Conservation (phyloP, 129 eudicot genomes). For the Sambucus nigra region DNA sequence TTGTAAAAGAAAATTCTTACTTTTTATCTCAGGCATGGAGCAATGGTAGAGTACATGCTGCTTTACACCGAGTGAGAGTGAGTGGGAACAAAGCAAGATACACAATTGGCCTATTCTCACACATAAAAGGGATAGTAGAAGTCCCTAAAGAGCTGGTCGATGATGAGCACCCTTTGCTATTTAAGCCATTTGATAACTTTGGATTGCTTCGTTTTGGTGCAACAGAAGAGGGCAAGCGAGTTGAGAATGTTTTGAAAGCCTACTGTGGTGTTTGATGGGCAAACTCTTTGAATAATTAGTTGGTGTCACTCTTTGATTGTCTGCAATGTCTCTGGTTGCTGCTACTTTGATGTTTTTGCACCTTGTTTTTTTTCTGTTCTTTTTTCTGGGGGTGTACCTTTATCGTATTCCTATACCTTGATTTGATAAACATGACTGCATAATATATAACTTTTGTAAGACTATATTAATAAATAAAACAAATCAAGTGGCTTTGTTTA, state of each 20-base stretch:
- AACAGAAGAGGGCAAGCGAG: not conserved
- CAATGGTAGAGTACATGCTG: not conserved
- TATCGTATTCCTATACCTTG: no score
- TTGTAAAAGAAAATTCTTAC: no score
- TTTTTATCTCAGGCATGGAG: not conserved
- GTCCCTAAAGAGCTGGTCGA: not conserved
- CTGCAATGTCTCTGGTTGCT: no score
- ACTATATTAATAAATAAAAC: no score
- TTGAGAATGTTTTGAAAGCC: not conserved
- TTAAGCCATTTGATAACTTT: constrained; percentile 1
- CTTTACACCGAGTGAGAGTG: not conserved
- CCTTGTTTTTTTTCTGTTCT: no score
- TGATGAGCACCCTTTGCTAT: not conserved
- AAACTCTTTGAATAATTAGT: not conserved
- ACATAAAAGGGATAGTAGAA: not conserved
- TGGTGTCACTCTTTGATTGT: no score
- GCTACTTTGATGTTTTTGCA: no score
- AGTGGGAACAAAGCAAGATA: not conserved
- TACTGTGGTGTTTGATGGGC: not conserved
- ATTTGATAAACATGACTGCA: no score
- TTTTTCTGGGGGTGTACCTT: no score
- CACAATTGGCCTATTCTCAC: not conserved
- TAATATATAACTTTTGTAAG: no score
- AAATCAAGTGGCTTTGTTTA: no score
- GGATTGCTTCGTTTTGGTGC: not conserved